A percentile compares a stretch with the other conserved stretches of the same genome.
Evolutionary conservation across 139 green algal species (phyloP).

Genomic region (Medakamo hakoo): DNA sequence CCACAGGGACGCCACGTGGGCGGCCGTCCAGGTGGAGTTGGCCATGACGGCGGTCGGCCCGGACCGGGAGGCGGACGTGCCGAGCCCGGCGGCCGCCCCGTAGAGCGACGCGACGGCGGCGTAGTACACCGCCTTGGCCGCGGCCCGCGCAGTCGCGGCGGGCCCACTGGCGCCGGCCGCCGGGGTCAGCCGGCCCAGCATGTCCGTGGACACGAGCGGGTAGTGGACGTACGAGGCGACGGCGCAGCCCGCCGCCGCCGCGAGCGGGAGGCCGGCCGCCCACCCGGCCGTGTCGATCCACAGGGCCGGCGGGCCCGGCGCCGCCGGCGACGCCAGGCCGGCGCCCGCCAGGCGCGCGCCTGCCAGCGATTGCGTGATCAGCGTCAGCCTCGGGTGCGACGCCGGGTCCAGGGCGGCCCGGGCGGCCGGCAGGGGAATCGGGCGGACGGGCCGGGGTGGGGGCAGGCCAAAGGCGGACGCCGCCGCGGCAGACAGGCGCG

Average conservation of each 20-base stretch:
- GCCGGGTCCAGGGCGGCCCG: constrained; percentile 32
- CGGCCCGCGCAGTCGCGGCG: constrained; percentile 18
- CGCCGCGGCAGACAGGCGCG: neutral
- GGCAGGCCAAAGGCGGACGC: neutral
- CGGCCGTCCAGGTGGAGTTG: constrained; percentile 87
- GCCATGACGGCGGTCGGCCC: constrained; percentile 44
- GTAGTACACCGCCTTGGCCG: constrained; percentile 81
- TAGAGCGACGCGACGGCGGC: constrained; percentile 55
- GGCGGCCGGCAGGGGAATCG: constrained; percentile 35
- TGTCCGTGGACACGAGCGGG: constrained; percentile 80
- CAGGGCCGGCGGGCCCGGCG: constrained; percentile 46
- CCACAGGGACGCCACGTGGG: constrained; percentile 72
- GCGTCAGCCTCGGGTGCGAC: constrained; percentile 68
- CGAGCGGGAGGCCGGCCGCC: constrained; percentile 80
- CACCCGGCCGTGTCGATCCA: constrained; percentile 88
- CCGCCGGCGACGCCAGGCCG: constrained; percentile 44
- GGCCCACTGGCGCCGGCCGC: neutral
- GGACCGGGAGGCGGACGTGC: constrained; percentile 3
- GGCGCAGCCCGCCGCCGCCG: constrained; percentile 28
- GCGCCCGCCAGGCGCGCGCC: constrained; percentile 45
- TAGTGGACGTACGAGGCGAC: constrained; percentile 88
- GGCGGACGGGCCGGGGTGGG: constrained; percentile 10
- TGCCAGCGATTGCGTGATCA: constrained; percentile 61
- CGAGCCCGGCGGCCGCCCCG: constrained; percentile 25
- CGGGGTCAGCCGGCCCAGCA: constrained; percentile 54